These are phyloP conservation scores for Leptosphaerulina australis DNA, from an alignment of 2,329 filamentous ascomycete species.

Conservation along the genomic window DNA sequence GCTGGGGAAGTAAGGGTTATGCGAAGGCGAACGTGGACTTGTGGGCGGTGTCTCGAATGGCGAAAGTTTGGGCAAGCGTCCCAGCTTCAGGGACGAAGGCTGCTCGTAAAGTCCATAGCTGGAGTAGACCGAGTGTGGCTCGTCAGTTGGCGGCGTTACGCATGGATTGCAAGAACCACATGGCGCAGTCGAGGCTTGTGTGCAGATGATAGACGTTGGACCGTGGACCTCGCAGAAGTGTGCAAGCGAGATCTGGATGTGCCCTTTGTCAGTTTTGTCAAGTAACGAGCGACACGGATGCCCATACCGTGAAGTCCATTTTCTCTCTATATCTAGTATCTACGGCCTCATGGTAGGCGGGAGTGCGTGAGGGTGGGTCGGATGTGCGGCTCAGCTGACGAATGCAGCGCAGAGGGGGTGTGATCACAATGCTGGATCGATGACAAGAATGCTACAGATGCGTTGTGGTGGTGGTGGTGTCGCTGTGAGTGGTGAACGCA, in stretches of 20 bases:
- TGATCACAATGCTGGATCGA: not conserved
- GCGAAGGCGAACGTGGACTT: constrained; percentile 47
- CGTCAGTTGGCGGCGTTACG: constrained; percentile 50
- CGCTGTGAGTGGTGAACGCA: constrained; percentile 16
- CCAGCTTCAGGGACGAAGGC: constrained; percentile 40
- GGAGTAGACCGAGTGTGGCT: constrained; percentile 40
- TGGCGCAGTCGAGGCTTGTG: constrained; percentile 61
- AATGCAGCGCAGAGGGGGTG: constrained; percentile 30
- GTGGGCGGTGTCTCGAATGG: constrained; percentile 52
- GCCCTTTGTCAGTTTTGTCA: constrained; percentile 26
- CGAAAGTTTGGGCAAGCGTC: constrained; percentile 42
- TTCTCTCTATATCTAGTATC: constrained; percentile 34
- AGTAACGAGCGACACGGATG: not conserved
- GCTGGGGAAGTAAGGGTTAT: constrained; percentile 59
- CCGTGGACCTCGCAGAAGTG: constrained; percentile 69
- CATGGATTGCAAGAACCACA: constrained; percentile 60
- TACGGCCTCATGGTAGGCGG: constrained; percentile 42
- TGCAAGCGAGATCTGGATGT: constrained; percentile 62
- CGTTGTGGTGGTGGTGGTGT: constrained; percentile 12
- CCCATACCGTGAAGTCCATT: constrained; percentile 51
- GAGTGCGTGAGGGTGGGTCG: constrained; percentile 33
- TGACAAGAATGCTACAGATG: not conserved
- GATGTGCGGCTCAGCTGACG: constrained; percentile 45
- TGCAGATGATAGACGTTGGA: constrained; percentile 66
- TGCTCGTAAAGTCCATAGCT: constrained; percentile 45